These are phyloP conservation scores for Arthrobotrys musiformis DNA, from an alignment of 2,329 filamentous ascomycete species.

Conservation along the genomic window DNA sequence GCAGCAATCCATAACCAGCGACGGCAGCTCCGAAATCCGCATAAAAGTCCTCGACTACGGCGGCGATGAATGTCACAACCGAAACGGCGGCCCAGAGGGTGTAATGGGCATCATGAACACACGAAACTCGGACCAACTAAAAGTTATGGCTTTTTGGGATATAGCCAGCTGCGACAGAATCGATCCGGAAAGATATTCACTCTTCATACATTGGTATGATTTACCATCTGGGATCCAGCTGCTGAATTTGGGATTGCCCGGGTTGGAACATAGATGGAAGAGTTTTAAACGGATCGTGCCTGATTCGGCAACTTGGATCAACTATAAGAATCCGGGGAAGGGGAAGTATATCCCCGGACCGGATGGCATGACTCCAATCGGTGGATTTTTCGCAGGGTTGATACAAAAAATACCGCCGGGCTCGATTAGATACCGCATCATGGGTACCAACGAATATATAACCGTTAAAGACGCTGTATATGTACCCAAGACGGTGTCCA, in stretches of 20 bases:
- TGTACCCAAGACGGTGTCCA: neutral
- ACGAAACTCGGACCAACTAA: conserved; percentile 5
- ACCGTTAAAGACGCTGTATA: conserved; percentile 23
- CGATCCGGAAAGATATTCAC: conserved; percentile 14
- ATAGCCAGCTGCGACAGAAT: conserved; percentile 5
- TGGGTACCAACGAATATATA: conserved; percentile 25
- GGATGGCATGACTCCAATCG: conserved; percentile 8
- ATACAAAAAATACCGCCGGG: conserved; percentile 26
- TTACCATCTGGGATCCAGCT: conserved; percentile 20
- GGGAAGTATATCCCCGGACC: conserved; percentile 3
- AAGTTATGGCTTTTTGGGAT: conserved; percentile 25
- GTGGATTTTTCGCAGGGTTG: conserved; percentile 11
- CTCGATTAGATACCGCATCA: conserved; percentile 10
- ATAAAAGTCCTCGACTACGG: neutral
- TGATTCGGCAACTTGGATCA: conserved; percentile 13
- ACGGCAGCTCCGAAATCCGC: conserved; percentile 1
- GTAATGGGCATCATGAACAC: conserved; percentile 38
- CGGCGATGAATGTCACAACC: conserved; percentile 8
- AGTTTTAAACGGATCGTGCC: conserved; percentile 28
- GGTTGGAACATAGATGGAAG: conserved; percentile 33
- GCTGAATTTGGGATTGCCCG: conserved; percentile 23
- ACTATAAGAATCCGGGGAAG: neutral
- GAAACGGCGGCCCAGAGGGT: conserved; percentile 10
- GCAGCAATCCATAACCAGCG: conserved; percentile 23
- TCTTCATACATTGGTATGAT: conserved; percentile 35